Evolutionary conservation across 306 rosid species (phyloP), one percentile per base, ranked within the genome.

Genomic region (Astragalus glycyphyllos): DNA sequence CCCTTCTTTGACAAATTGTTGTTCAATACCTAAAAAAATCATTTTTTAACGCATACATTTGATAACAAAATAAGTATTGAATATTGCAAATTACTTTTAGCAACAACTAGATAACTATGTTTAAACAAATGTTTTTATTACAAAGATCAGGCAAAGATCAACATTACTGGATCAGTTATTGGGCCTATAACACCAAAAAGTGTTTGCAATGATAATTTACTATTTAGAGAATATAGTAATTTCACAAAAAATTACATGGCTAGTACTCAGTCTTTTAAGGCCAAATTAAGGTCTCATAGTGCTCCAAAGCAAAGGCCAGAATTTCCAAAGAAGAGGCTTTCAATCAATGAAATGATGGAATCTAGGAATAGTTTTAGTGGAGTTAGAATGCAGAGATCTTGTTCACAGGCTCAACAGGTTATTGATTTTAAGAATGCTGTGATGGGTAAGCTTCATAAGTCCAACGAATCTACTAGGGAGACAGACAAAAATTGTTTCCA

Each of bases 291-390:
- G 77, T 90, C 98, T 2, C 84, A 92, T 6, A 88, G 96, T 58
- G 98, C 96, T 41, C 98, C 98, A 13, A 92, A 88, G 72, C 98
- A 92, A 78, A 31, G 98, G 72, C 96, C 98, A 2, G 96, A 90
- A 47, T 86, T 87, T 54, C 35, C 79, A 7, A 92, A 76, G 85
- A 90, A 69, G 77, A 81, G 85, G 81, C 84, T 88, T n/a, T 83
- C 92, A 11, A 78, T 88, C 45, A 81, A 80, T 14, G 98, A 92
- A 49, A 62, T 86, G 84, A 72, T 92, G 81, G 92, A 86, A 67
- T 92, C 92, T 0, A 84, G 98, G 72, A 87, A 32, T 50, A 89
- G 95, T 13, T 69, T 92, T 11, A 88, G 96, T 69, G 98, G 92
- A 16, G 88, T 88, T 68, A 58, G 86, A 29, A 92, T 92, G 96